Evolutionary conservation across 306 rosid genomes (phyloP).

Genomic region (Prunus davidiana): DNA sequence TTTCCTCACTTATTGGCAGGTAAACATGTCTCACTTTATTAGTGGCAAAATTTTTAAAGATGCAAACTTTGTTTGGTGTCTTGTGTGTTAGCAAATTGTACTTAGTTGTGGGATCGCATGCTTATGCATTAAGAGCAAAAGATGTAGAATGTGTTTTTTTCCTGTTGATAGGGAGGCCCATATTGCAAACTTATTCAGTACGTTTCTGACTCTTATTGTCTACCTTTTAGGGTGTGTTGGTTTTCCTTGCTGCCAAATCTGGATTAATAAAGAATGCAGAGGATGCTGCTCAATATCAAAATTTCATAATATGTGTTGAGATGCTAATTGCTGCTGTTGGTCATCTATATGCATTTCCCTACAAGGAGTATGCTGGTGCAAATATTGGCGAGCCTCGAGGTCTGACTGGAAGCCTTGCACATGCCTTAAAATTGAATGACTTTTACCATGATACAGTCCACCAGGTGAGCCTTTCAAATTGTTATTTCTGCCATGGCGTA

Average conservation of each 20-base stretch:
- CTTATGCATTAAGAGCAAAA: slow-evolving; percentile 7
- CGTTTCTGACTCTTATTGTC: slow-evolving; percentile 22
- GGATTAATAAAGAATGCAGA: slow-evolving; percentile 76
- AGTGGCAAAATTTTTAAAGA: background rate
- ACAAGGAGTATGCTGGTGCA: slow-evolving; percentile 99
- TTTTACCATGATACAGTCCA: slow-evolving; percentile 96
- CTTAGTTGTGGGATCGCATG: slow-evolving; percentile 9
- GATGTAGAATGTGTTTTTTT: background rate
- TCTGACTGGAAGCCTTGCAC: slow-evolving; percentile 86
- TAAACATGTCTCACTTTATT: slow-evolving; percentile 18
- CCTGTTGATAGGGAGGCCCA: background rate
- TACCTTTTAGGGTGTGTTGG: slow-evolving; percentile 76
- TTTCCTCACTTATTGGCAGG: slow-evolving; percentile 99
- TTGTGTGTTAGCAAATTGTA: background rate
- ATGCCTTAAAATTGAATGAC: slow-evolving; percentile 85
- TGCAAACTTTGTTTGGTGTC: background rate
- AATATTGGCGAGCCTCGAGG: slow-evolving; percentile 73
- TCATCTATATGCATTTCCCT: slow-evolving; percentile 95
- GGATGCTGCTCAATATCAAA: slow-evolving; percentile 86
- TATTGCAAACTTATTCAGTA: background rate
- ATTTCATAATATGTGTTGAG: slow-evolving; percentile 92
- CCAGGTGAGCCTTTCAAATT: slow-evolving; percentile 57
- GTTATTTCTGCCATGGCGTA: background rate
- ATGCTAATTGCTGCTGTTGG: slow-evolving; percentile 96
- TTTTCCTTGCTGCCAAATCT: slow-evolving; percentile 95